Percentiles rank a stretch among this genome's conserved stretches.
phyloP scores from a whole-genome alignment of 768 basidiomycete species.

The Russula earlei region DNA sequence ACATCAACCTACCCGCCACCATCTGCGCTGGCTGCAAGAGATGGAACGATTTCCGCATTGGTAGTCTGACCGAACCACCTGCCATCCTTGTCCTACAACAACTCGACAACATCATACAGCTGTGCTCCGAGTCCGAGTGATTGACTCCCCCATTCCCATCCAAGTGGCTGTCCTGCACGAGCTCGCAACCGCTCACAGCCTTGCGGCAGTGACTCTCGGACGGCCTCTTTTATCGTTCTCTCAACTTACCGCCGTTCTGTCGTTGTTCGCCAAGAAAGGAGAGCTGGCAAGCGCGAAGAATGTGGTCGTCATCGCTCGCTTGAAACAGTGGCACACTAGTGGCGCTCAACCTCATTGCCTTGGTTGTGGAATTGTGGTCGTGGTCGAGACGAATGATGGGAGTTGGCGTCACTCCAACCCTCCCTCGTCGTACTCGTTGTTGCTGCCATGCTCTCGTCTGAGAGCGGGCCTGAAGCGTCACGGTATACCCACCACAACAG shows the following conservation, averaged over 20 bases:
- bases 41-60: too few species aligned
- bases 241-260: not conserved
- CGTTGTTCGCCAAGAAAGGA: not conserved
- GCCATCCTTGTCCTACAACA: too few species aligned
- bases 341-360: conserved; percentile 1
- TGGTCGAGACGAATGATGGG: not conserved
- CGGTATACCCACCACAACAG: not conserved
- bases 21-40: too few species aligned
- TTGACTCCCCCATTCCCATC: too few species aligned
- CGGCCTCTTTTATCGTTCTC: conserved; percentile 1
- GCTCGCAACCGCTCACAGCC: not conserved
- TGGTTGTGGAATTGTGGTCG: conserved; percentile 1
- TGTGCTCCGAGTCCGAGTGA: too few species aligned
- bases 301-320: not conserved
- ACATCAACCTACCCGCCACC: too few species aligned
- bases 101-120: too few species aligned
- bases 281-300: not conserved
- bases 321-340: not conserved
- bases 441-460: not conserved
- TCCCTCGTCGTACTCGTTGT: not conserved
- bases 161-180: too few species aligned
- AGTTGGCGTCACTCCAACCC: not conserved
- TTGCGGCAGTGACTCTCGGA: not conserved
- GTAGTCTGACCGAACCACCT: too few species aligned
- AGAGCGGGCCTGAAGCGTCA: too few species aligned